Evolutionary conservation across 495 filamentous ascomycete genomes (phyloP), one percentile per base, ranked within the genome.

Genomic region (Hypoxylon fuscum): DNA sequence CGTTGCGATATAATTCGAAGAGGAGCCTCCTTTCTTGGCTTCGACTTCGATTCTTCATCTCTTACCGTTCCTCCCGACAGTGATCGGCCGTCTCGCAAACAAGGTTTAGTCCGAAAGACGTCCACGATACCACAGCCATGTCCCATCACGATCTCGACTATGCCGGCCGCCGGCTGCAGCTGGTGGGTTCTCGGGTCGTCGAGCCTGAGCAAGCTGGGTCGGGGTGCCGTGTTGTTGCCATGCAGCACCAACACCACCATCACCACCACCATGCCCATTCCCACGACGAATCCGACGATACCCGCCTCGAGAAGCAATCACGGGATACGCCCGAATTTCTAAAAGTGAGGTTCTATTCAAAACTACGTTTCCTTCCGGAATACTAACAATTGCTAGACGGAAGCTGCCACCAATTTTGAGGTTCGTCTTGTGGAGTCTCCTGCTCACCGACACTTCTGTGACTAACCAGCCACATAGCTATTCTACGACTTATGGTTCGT

Each of bases 401-500:
- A 65, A 2, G 44, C 55, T 12, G 62, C 62, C 46, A 50, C 44
- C 3, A 65, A 65, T 56, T 65, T 65, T 15, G 62, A 65, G 55
- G 62, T 65, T 60, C 40, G 62, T 31, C n/a, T 15, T 20, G 27
- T 27, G 5, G 25, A 10, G 17, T 35, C 32, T 34, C 15, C 11
- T 31, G 17, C 48, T 44, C 18, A 8, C n/a, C 3, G 35, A 37
- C 17, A 9, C 14, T 37, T 21, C 8, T 11, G 15, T 45, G 20
- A 40, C 49, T 67, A 34, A 67, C 38, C 74, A 2, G 76, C 78
- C 6, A 79, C 83, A 35, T 59, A 89, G 60, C 73, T 89, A n/a
- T 90, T 90, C 72, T 88, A 83, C 63, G 87, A 90, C 68, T 74
- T 90, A 4, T 90, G 88, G 72, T 86, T 90, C 61, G 87, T 88